Base-by-base conservation (phyloP, 345 rosid species). In the Brassica carinata region DNA sequence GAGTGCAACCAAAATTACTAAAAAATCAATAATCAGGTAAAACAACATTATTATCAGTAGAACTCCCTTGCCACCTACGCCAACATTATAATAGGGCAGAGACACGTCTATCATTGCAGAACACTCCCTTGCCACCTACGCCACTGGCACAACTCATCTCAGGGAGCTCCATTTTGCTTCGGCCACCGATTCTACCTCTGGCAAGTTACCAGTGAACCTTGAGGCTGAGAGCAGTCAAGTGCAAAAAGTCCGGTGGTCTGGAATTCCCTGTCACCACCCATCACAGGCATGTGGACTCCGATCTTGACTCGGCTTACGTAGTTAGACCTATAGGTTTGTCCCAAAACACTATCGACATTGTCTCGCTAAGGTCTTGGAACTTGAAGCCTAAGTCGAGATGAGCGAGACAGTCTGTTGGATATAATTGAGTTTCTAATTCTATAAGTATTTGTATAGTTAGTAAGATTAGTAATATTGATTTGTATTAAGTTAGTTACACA, bases 301-400 rank as follows among this genome's bases (percentile, higher is more conserved):
- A 90, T 83, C 79, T 89, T 87, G 27, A 86, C 91, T 43, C 78
- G 75, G 58, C 90, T 90, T 26, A 85, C 83, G 45, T 92, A 89
- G 45, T 76, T 80, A 15, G 81, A 40, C 59, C 79, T 79, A 33
- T 88, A 92, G n/a, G 94, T 89, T 58, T 88, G 90, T 8, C 95
- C 92, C 71, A 89, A 57, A 34, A 90, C 86, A 55, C 95, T 91
- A 63, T 82, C 85, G 3, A 87, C 91, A 9, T 85, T 59, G 9
- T 43, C 45, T 84, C 88, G 38, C 85, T 85, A 27, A 90, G 38
- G 9, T 75, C 76, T 66, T 84, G 76, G 78, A 90, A 89, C 74
- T 86, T 87, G 81, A 92, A 90, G 18, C 91, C 84, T 7, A 90
- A 76, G 71, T 92, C 92, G 18, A 92, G 85, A 75, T 89, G 95